Conservation (phyloP, 1,284 basidiomycete species). For the Athelia sp. region DNA sequence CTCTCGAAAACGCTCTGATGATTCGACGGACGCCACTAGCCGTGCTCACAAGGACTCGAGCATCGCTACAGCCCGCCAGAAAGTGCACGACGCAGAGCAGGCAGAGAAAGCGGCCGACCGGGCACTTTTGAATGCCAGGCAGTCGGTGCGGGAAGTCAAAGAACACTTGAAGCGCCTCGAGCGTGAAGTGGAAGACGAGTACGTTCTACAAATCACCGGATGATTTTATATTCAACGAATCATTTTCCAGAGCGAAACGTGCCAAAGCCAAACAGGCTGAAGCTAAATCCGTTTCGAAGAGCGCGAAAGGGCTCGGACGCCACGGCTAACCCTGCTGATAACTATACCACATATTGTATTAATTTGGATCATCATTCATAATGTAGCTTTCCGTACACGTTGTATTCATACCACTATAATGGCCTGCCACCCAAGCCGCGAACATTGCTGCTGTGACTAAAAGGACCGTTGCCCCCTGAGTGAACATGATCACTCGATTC, state of each 20-base stretch:
- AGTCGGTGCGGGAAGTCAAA: constrained; percentile 42
- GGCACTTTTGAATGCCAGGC: constrained; percentile 42
- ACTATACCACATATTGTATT: too few relatives aligned
- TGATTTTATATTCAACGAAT: background rate
- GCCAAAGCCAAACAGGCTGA: constrained; percentile 57
- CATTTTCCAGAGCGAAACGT: constrained; percentile 41
- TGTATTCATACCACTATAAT: too few relatives aligned
- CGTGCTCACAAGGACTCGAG: constrained; percentile 35
- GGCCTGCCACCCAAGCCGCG: too few relatives aligned
- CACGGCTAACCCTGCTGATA: constrained; percentile 32
- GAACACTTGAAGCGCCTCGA: constrained; percentile 51
- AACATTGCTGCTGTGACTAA: too few relatives aligned
- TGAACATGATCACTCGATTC: too few relatives aligned
- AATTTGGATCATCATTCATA: too few relatives aligned
- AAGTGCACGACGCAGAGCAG: constrained; percentile 47
- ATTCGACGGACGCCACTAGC: background rate
- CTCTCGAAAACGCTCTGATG: background rate
- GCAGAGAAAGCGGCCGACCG: constrained; percentile 52
- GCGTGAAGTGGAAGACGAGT: constrained; percentile 54
- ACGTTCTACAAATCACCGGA: constrained; percentile 19
- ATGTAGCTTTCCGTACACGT: too few relatives aligned
- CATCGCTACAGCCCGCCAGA: constrained; percentile 46
- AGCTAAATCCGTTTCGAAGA: constrained; percentile 52
- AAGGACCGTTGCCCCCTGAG: too few relatives aligned
- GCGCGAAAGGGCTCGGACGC: constrained; percentile 47